phyloP scores from a whole-genome alignment of 2,329 filamentous ascomycete genomes.

The Fusarium euwallaceae region DNA sequence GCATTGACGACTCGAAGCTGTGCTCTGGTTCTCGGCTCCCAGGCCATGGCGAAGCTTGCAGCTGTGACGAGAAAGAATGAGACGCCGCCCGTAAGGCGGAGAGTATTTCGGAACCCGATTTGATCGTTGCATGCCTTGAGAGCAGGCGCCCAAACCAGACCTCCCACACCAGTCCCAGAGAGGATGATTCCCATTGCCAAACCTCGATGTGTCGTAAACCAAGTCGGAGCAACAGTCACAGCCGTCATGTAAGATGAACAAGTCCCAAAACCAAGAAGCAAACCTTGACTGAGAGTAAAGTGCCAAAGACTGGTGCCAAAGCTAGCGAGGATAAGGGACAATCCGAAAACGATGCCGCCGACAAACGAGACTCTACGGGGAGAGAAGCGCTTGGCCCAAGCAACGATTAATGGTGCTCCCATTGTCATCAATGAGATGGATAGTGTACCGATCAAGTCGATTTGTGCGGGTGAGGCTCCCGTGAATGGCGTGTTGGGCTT shows the following conservation, averaged over 20 bases:
- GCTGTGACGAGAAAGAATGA: not conserved
- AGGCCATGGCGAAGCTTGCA: not conserved
- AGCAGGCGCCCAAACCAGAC: not conserved
- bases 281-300: not conserved
- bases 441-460: not conserved
- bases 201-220: not conserved
- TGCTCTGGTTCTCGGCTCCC: not conserved
- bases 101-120: not conserved
- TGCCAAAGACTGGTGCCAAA: not conserved
- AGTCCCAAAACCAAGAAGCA: not conserved
- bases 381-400: not conserved
- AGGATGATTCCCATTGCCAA: not conserved
- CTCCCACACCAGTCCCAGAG: not conserved
- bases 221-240: not conserved
- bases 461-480: not conserved
- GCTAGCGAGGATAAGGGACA: not conserved
- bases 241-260: not conserved
- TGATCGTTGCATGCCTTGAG: not conserved
- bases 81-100: not conserved
- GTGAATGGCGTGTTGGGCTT: conserved; percentile 7
- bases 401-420: not conserved
- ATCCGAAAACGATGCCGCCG: not conserved
- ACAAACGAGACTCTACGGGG: not conserved
- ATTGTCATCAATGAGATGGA: not conserved
- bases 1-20: not conserved